Evolutionary conservation across 2,329 filamentous ascomycete genomes (phyloP).

Genomic region (Neopestalotiopsis rosae): DNA sequence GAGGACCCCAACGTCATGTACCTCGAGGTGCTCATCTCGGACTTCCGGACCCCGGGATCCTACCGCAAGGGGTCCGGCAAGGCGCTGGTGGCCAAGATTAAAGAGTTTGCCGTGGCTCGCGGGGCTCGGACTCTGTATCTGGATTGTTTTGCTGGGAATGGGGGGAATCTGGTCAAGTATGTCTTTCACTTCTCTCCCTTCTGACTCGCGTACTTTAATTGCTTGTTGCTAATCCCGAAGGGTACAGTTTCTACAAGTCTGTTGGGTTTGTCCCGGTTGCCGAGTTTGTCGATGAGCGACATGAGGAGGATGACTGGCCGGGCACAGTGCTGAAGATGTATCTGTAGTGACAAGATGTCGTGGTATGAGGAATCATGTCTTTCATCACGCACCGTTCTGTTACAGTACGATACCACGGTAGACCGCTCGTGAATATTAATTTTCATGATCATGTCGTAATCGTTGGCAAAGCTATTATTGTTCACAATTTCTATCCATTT

Average conservation of each 20-base stretch:
- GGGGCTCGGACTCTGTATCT: background rate
- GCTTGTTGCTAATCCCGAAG: background rate
- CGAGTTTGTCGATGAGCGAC: background rate
- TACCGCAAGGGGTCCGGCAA: background rate
- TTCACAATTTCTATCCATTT: too few relatives aligned
- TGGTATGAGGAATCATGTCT: background rate
- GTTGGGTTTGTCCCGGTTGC: background rate
- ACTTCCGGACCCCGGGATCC: slow-evolving; percentile 23
- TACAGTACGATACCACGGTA: background rate
- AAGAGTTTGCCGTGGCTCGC: slow-evolving; percentile 19
- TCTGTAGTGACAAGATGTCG: background rate
- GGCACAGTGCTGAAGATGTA: background rate
- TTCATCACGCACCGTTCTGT: too few relatives aligned
- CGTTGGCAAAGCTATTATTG: too few relatives aligned
- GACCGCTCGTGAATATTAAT: too few relatives aligned
- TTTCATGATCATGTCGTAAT: too few relatives aligned
- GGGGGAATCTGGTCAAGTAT: background rate
- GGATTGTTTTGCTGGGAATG: slow-evolving; percentile 11
- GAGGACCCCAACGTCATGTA: slow-evolving; percentile 20
- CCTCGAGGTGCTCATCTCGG: slow-evolving; percentile 24
- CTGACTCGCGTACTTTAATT: background rate
- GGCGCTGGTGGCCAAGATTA: background rate
- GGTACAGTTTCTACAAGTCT: background rate
- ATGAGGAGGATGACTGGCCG: background rate
- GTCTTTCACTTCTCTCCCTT: background rate